These are phyloP conservation scores for Alternaria arbusti DNA, from an alignment of 2,329 filamentous ascomycete genomes.

Conservation along the genomic window DNA sequence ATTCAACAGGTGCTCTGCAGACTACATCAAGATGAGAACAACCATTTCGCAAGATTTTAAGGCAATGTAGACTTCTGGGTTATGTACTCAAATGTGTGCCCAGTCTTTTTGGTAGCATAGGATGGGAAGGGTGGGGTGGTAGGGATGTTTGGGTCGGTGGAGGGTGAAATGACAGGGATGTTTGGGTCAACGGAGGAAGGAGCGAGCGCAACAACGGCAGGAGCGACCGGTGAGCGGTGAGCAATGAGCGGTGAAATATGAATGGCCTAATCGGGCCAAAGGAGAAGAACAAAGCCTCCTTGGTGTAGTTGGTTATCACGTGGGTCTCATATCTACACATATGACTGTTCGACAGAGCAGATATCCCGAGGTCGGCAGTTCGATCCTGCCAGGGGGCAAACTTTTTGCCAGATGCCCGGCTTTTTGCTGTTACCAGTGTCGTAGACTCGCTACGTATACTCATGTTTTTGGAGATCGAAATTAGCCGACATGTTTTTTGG, in stretches of 20 bases:
- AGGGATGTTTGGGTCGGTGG: neutral
- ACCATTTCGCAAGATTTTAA: neutral
- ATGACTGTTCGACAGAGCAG: slow-evolving; percentile 30
- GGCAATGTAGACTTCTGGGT: neutral
- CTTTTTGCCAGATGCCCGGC: neutral
- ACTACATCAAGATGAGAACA: neutral
- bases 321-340: slow-evolving; percentile 36
- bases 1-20: neutral
- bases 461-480: neutral
- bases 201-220: neutral
- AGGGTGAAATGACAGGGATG: neutral
- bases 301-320: slow-evolving; percentile 42
- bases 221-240: neutral
- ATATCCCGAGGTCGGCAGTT: slow-evolving; percentile 40
- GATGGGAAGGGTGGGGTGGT: neutral
- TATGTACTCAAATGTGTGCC: neutral
- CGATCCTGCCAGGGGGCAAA: slow-evolving; percentile 35
- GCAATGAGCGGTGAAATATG: neutral
- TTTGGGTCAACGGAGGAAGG: neutral
- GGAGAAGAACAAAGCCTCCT: slow-evolving; percentile 18
- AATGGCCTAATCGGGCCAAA: neutral
- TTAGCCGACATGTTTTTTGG: neutral
- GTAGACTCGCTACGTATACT: neutral
- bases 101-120: neutral
- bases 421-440: neutral